Percentiles rank a stretch among this genome's conserved stretches.
phyloP scores from a whole-genome alignment of 441 rosid species.

The Arabidopsis lyrata region DNA sequence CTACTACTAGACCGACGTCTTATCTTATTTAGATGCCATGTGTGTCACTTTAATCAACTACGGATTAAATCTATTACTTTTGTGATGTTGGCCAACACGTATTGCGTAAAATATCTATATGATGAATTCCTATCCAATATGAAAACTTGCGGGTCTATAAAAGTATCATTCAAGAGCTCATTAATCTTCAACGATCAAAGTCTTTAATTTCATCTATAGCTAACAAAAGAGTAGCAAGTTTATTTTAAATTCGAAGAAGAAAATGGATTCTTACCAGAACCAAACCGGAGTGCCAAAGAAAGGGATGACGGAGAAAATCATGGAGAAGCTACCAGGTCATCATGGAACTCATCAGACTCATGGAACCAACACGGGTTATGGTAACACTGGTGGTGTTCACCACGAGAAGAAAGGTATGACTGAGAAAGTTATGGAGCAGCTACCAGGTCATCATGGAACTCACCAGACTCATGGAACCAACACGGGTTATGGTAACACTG shows the following conservation, averaged over 20 bases:
- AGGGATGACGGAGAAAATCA: neutral
- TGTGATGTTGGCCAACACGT: neutral
- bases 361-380: neutral
- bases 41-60: constrained; percentile 5
- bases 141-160: neutral
- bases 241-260: neutral
- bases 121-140: neutral
- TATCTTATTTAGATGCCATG: constrained; percentile 26
- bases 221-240: neutral
- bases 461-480: neutral
- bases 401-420: neutral
- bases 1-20: constrained; percentile 2
- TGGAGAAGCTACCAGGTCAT: neutral
- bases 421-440: neutral
- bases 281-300: neutral
- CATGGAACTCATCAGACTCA: neutral
- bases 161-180: neutral
- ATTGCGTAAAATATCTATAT: neutral
- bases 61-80: neutral
- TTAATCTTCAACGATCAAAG: neutral
- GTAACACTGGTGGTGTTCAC: neutral
- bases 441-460: neutral
- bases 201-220: neutral
- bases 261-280: constrained; percentile 2
- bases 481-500: neutral